phyloP scores from a whole-genome alignment of 1,139 yeast species.

The Scheffersomyces insectosa region DNA sequence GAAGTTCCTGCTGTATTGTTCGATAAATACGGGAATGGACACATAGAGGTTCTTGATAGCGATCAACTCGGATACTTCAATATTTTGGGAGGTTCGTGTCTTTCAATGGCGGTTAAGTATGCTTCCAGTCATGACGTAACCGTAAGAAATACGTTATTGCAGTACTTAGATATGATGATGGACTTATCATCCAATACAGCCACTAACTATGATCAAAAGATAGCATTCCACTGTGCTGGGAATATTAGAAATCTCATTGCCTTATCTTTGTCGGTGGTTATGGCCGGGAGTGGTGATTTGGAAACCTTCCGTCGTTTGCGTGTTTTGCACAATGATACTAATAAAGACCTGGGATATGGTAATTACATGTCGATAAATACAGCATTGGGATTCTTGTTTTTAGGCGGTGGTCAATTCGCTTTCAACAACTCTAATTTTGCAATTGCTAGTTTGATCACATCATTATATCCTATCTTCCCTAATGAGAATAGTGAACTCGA shows the following conservation, averaged over 20 bases:
- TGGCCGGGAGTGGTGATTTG: constrained; percentile 93
- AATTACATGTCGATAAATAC: constrained; percentile 77
- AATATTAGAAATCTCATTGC: constrained; percentile 62
- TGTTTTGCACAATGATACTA: constrained; percentile 60
- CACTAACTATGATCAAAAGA: constrained; percentile 56
- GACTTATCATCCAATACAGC: constrained; percentile 51
- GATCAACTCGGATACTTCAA: constrained; percentile 67
- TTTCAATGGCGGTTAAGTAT: constrained; percentile 72
- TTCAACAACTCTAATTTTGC: constrained; percentile 65
- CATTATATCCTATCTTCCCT: constrained; percentile 77
- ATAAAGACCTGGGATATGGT: constrained; percentile 57
- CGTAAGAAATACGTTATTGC: constrained; percentile 62
- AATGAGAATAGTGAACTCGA: constrained; percentile 43
- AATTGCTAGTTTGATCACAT: constrained; percentile 69
- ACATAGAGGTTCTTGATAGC: constrained; percentile 45
- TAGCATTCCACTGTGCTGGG: constrained; percentile 58
- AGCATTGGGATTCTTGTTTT: constrained; percentile 82
- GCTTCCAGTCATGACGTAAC: constrained; percentile 66
- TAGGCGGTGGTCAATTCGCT: constrained; percentile 93
- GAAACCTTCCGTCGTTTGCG: constrained; percentile 74
- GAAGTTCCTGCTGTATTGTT: constrained; percentile 53
- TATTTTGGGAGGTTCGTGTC: constrained; percentile 71
- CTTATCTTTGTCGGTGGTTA: constrained; percentile 66
- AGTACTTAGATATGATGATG: constrained; percentile 62
- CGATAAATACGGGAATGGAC: constrained; percentile 24